Percentiles rank a stretch among this genome's conserved stretches.
These are phyloP conservation scores for Salvia rosmarinus DNA, from an alignment of 257 asterid genomes.

Conservation along the genomic window DNA sequence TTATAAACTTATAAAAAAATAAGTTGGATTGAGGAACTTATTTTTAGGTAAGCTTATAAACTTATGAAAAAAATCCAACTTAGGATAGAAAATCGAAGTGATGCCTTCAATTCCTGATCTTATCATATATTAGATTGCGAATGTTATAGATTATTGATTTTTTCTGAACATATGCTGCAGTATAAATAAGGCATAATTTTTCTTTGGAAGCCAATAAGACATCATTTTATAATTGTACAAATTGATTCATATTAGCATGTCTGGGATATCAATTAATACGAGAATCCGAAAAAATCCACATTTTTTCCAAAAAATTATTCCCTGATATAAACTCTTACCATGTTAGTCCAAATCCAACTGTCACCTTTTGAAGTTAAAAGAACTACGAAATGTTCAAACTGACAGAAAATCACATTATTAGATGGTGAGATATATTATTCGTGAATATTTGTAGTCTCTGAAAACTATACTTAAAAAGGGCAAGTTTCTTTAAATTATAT, in stretches of 20 bases:
- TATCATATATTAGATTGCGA: too few species aligned
- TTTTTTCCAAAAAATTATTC: background rate
- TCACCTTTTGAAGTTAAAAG: background rate
- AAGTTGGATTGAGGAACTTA: too few species aligned
- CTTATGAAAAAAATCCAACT: too few species aligned
- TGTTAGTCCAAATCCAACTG: background rate
- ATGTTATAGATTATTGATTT: too few species aligned
- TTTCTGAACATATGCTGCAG: too few species aligned
- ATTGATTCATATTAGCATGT: conserved; percentile 2
- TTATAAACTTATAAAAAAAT: too few species aligned
- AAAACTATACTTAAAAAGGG: background rate
- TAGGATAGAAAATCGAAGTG: too few species aligned
- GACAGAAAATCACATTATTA: background rate
- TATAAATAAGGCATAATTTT: too few species aligned
- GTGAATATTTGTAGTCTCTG: background rate
- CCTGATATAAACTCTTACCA: background rate
- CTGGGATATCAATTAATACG: background rate
- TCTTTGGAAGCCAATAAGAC: too few species aligned
- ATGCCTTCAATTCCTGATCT: too few species aligned
- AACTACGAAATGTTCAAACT: background rate
- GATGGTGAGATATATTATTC: background rate
- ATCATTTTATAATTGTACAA: background rate
- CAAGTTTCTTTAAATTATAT: background rate
- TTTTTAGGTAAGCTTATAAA: too few species aligned
- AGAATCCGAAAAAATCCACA: background rate